Evolutionary conservation across 257 asterid genomes (phyloP).

Genomic region (Gentiana macrophylla): DNA sequence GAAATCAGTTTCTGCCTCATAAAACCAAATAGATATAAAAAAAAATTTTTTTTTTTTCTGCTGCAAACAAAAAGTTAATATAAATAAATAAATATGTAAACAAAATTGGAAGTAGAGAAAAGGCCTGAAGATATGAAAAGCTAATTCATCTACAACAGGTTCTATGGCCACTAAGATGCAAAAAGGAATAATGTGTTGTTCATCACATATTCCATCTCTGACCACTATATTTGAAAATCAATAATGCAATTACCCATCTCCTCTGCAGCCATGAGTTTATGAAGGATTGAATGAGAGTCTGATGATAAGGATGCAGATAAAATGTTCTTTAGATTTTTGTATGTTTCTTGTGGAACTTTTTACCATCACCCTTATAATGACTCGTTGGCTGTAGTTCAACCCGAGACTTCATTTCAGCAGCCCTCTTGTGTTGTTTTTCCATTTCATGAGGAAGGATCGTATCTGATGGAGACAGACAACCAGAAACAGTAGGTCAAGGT

Average conservation of each 20-base stretch:
- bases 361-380: constrained; percentile 9
- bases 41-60: neutral
- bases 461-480: constrained; percentile 19
- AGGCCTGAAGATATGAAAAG: neutral
- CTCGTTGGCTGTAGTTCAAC: constrained; percentile 11
- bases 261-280: constrained; percentile 51
- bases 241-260: constrained; percentile 31
- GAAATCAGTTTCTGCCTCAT: too few relatives aligned
- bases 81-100: too few relatives aligned
- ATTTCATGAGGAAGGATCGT: constrained; percentile 8
- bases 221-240: constrained; percentile 49
- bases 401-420: constrained; percentile 11
- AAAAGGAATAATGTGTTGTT: neutral
- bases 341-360: constrained; percentile 24
- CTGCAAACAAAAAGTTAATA: too few relatives aligned
- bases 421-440: constrained; percentile 15
- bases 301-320: constrained; percentile 15
- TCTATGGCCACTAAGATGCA: neutral
- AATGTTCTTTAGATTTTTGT: constrained; percentile 17
- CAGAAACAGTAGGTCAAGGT: neutral
- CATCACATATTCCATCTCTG: neutral
- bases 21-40: too few relatives aligned
- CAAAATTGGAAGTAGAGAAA: neutral
- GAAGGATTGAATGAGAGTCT: constrained; percentile 24
- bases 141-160: neutral